phyloP scores from a whole-genome alignment of 441 rosid genomes.

The Macaranga tanarius region DNA sequence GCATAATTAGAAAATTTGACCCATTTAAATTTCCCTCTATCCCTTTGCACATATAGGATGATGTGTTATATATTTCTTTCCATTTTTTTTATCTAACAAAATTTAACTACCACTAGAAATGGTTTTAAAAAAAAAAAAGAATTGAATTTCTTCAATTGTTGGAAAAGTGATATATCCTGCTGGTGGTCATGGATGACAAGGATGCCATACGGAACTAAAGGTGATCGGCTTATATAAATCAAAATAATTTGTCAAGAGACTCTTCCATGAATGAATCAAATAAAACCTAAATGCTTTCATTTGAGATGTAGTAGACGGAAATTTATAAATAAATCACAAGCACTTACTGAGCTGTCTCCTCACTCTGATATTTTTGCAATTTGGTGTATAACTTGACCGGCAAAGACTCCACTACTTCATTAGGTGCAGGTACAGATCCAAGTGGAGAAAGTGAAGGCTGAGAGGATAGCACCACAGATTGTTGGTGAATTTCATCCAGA shows the following conservation, averaged over 20 bases:
- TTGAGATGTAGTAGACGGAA: conserved; percentile 8
- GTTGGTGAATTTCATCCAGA: conserved; percentile 99
- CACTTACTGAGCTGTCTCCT: conserved; percentile 80
- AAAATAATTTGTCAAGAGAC: background rate
- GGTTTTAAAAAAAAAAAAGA: background rate
- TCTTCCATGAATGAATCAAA: background rate
- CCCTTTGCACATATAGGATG: background rate
- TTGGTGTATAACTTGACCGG: conserved; percentile 59
- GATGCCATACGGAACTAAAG: background rate
- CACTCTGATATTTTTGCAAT: conserved; percentile 54
- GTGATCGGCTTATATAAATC: background rate
- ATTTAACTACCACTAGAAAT: background rate
- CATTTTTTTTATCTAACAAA: background rate
- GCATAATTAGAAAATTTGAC: background rate
- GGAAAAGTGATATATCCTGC: background rate
- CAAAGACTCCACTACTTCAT: conserved; percentile 79
- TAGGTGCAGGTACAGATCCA: conserved; percentile 97
- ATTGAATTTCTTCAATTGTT: background rate
- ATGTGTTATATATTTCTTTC: too few species aligned
- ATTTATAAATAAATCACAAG: conserved; percentile 12
- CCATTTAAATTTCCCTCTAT: background rate
- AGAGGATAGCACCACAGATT: conserved; percentile 89
- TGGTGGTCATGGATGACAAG: background rate
- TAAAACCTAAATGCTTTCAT: background rate
- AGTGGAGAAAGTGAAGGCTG: conserved; percentile 82